Evolutionary conservation across 164 flowering plant genomes (phyloP).

Genomic region (Aristolochia fimbriata): DNA sequence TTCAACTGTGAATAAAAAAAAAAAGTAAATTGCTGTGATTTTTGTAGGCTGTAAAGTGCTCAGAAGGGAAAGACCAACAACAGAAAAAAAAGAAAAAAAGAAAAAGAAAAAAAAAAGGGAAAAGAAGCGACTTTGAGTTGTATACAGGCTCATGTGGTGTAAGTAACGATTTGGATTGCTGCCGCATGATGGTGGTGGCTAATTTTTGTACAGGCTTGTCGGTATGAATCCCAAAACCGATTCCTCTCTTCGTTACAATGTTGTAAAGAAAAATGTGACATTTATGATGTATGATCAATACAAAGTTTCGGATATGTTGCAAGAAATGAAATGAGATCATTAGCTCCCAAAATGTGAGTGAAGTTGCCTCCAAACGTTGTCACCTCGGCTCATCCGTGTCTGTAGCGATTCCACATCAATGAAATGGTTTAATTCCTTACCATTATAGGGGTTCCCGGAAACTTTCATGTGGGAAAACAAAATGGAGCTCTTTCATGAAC

Average conservation of each 20-base stretch:
- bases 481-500: too few species aligned
- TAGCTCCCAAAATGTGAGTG: too few species aligned
- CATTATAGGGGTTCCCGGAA: too few species aligned
- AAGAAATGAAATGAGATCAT: not conserved
- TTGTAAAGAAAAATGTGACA: slow-evolving; percentile 1
- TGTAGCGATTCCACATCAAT: too few species aligned
- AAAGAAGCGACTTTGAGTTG: not conserved
- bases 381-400: too few species aligned
- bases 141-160: slow-evolving; percentile 1
- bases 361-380: too few species aligned
- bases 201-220: slow-evolving; percentile 5
- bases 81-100: too few species aligned
- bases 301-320: not conserved
- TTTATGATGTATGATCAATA: not conserved
- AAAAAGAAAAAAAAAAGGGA: too few species aligned
- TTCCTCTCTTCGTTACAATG: not conserved
- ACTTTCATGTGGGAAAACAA: too few species aligned
- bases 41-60: slow-evolving; percentile 2
- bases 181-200: not conserved
- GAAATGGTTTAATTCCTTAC: too few species aligned
- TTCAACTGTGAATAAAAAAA: slow-evolving; percentile 33
- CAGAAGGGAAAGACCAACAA: too few species aligned
- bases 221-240: not conserved
- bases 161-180: not conserved
- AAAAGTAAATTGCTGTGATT: slow-evolving; percentile 5